Base-by-base conservation (phyloP, 805 yeast genomes). In the Zygoascus tannicola region DNA sequence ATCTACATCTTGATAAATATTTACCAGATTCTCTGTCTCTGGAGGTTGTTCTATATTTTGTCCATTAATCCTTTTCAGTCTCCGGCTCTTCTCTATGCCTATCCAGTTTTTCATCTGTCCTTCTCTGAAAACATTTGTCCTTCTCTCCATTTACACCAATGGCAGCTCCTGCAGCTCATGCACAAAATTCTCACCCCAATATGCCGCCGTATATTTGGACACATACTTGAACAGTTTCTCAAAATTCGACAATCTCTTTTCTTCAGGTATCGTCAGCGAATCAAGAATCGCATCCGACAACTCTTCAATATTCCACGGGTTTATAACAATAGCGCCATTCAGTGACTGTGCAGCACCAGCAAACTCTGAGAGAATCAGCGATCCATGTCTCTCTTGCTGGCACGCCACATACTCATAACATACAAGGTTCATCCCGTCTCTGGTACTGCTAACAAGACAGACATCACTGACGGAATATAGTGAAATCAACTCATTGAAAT, bases 301-400 rank as follows among this genome's bases (percentile, higher is more conserved):
- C 54, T 92, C 98, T 53, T 92, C 98, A 19, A 88, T 90, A 60
- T 90, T 92, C 99, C 99, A 92, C 2, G 99, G 99, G 58, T 92
- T 92, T 18, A 92, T 95, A 47, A 92, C 78, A 12, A 90, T 62
- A 1, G 95, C 87, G 20, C 99, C 99, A 58, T 92, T 90, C 50
- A 92, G 69, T 1, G 94, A 83, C 66, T 92, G 99, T 1, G 98
- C 97, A n/a, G 98, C 98, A 40, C 99, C 99, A 0, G 98, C 92
- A 66, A 92, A 92, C 66, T 92, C 99, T 35, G 94, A 81, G 50
- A 92, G 63, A 40, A 92, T 84, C 53, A 92, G 70, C 2, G 87
- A 78, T 5, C 99, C 99, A 50, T 86, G 80, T 49, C 78, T 78
- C 38, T 80, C 80, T 50, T 79, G 75, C 65, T 92, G 98, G 59